Base-by-base conservation (phyloP, 1,284 basidiomycete species). In the Marasmius fiardii region DNA sequence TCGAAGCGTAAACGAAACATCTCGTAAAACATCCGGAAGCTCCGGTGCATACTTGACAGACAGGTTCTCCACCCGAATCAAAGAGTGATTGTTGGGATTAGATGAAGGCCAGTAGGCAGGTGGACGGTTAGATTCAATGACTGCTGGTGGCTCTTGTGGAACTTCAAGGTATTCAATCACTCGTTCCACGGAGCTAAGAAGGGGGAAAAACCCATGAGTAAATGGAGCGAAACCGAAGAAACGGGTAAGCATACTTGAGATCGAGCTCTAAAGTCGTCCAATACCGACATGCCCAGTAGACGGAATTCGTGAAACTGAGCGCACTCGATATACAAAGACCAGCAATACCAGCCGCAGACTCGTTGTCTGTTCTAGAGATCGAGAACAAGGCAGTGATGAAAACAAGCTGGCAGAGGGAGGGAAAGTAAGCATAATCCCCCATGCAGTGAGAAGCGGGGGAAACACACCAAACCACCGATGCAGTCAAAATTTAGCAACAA, bases 151-250 rank as follows among this genome's bases (percentile, higher is more conserved):
- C 67, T 95, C 94, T 65, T 92, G 89, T 0, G 92, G 90, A n/a
- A 95, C 76, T 52, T 90, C 81, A 20, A 95, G 81, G 66, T 95
- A 96, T 73, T 96, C 94, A 3, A 91, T 82, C 5, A 95, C 80
- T 56, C 94, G 87, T 70, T 97, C 95, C 4, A 96, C 88, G 6
- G 84, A 83, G 70, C 91, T 90, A 63, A 11, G 55, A 11, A 31
- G 7, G 2, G 14, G 24, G 18, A n/a, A n/a, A n/a, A n/a, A n/a
- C n/a, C n/a, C n/a, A n/a, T n/a, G n/a, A n/a, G n/a, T n/a, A n/a
- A n/a, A n/a, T 12, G n/a, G 51, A 1, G 58, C 26, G 5, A 49
- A 14, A 51, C 18, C 37, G n/a, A 43, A 35, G 51, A 20, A 52
- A 37, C n/a, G 26, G 10, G 10, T 31, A 31, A 39, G 71, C 81